Evolutionary conservation across 78 protist species (phyloP).

Genomic region (Tieghemostelium lacteum): DNA sequence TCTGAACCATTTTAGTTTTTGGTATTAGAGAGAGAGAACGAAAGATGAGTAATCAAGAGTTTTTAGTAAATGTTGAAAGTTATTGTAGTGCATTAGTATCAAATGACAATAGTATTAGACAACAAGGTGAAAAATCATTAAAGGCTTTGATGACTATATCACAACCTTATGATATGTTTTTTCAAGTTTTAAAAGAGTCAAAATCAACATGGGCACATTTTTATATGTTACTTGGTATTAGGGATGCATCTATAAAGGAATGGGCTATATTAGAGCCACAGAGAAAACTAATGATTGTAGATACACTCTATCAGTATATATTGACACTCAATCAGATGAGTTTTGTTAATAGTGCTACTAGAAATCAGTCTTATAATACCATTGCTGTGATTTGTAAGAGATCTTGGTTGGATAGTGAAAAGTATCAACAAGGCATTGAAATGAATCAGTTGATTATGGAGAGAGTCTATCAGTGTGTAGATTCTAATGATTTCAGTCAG

Average conservation of each 20-base stretch:
- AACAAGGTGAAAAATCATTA: conserved; percentile 3
- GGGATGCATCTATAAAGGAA: conserved; percentile 50
- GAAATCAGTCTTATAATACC: conserved; percentile 39
- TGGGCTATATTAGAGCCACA: conserved; percentile 24
- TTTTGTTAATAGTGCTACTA: not conserved
- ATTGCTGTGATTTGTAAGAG: conserved; percentile 52
- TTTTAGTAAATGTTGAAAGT: conserved; percentile 10
- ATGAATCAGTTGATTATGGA: conserved; percentile 1
- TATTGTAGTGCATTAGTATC: conserved; percentile 31
- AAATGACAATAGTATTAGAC: not conserved
- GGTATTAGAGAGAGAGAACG: no score
- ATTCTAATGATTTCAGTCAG: not conserved
- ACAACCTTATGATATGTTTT: conserved; percentile 39
- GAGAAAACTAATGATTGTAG: not conserved
- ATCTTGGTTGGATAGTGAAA: conserved; percentile 53
- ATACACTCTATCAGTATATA: conserved; percentile 15
- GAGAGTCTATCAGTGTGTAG: not conserved
- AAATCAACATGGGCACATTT: conserved; percentile 27
- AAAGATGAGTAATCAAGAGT: no score
- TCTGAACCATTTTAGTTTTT: no score
- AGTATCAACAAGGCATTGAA: not conserved
- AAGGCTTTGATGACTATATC: not conserved
- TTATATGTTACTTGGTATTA: conserved; percentile 14
- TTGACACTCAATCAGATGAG: not conserved
- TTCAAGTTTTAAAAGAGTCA: not conserved